phyloP scores from a whole-genome alignment of 2,329 filamentous ascomycete genomes.

The Colletotrichum caudatum region DNA sequence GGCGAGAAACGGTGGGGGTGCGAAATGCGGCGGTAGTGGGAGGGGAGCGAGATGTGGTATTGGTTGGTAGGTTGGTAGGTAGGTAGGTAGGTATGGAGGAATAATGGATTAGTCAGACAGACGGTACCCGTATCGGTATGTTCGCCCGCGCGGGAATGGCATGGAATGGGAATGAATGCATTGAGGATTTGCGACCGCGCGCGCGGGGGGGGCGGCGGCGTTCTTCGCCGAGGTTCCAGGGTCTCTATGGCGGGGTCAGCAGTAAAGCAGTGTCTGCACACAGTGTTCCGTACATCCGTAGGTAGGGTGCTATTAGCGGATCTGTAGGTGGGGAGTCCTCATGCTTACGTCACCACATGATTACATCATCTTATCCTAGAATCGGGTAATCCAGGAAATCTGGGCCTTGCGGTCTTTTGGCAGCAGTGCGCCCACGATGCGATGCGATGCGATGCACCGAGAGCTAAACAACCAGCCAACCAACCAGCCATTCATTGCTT shows the following conservation, averaged over 20 bases:
- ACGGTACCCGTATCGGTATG: neutral
- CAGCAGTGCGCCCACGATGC: neutral
- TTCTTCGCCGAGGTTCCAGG: constrained; percentile 41
- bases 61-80: too few species aligned
- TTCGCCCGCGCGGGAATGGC: too few species aligned
- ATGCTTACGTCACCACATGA: constrained; percentile 39
- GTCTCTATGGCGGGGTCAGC: constrained; percentile 36
- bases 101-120: constrained; percentile 38
- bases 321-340: too few species aligned
- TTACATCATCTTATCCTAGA: constrained; percentile 39
- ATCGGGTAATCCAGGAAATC: constrained; percentile 20
- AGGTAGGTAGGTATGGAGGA: neutral
- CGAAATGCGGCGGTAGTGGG: neutral
- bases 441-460: too few species aligned
- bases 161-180: neutral
- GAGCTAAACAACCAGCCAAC: too few species aligned
- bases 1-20: constrained; percentile 24
- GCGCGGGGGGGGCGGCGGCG: too few species aligned
- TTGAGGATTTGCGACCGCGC: neutral
- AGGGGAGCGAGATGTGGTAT: neutral
- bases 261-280: constrained; percentile 2
- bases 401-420: neutral
- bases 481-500: too few species aligned
- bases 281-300: too few species aligned
- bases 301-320: too few species aligned